phyloP scores from a whole-genome alignment of 257 asterid species.

The Primulina tabacum region DNA sequence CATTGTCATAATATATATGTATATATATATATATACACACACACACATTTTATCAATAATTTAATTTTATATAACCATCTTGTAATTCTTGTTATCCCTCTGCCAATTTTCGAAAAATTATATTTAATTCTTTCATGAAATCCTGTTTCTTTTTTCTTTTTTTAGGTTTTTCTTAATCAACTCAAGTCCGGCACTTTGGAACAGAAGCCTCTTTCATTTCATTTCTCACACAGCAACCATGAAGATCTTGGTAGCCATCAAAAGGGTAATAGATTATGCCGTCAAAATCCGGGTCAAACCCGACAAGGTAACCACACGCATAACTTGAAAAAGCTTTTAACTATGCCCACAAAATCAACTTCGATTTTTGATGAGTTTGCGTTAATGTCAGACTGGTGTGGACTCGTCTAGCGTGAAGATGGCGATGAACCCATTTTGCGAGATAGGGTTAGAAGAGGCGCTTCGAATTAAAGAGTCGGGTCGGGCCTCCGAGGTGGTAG shows the following conservation, averaged over 20 bases:
- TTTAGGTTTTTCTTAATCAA: too few relatives aligned
- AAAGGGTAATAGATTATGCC: not conserved
- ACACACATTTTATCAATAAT: too few relatives aligned
- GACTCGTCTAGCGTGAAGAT: constrained; percentile 90
- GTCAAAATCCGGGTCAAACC: constrained; percentile 34
- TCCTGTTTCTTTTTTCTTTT: too few relatives aligned
- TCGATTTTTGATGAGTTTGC: not conserved
- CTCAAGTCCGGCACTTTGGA: not conserved
- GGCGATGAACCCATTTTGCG: constrained; percentile 99
- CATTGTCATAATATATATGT: too few relatives aligned
- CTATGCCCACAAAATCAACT: not conserved
- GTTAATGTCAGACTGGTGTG: constrained; percentile 64
- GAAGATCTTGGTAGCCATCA: not conserved
- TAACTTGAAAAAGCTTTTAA: not conserved
- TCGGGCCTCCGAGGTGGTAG: constrained; percentile 85
- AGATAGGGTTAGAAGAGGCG: constrained; percentile 92
- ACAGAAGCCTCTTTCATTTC: not conserved
- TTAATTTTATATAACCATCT: too few relatives aligned
- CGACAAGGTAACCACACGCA: constrained; percentile 53
- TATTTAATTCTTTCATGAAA: too few relatives aligned
- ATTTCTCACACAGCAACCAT: not conserved
- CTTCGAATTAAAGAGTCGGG: constrained; percentile 79
- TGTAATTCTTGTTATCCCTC: too few relatives aligned
- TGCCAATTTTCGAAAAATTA: too few relatives aligned
- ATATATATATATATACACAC: too few relatives aligned